phyloP scores from a whole-genome alignment of 2,329 filamentous ascomycete genomes.

The Xylaria hypoxylon region DNA sequence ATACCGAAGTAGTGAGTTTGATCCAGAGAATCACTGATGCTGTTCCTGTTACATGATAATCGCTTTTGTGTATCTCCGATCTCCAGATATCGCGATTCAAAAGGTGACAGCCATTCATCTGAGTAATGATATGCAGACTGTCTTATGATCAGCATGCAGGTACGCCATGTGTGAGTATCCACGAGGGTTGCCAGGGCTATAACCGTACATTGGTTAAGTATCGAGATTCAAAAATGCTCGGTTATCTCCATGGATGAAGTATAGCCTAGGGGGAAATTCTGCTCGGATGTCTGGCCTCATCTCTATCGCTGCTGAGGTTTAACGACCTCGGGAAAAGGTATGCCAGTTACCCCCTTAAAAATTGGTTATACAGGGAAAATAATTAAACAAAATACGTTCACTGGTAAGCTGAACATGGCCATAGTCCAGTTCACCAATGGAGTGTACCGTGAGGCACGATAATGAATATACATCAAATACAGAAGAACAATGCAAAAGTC shows the following conservation, averaged over 20 bases:
- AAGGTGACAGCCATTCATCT: slow-evolving; percentile 25
- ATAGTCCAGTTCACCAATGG: background rate
- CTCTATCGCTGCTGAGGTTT: background rate
- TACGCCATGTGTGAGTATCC: slow-evolving; percentile 23
- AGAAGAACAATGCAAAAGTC: background rate
- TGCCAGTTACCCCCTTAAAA: background rate
- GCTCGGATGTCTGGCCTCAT: slow-evolving; percentile 8
- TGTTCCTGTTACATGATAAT: background rate
- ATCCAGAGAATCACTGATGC: slow-evolving; percentile 2
- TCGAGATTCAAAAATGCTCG: background rate
- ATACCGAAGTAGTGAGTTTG: background rate
- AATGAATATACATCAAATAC: background rate
- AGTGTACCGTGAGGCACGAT: background rate
- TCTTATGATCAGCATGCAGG: slow-evolving; percentile 26
- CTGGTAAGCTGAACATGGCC: background rate
- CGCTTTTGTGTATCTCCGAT: slow-evolving; percentile 24
- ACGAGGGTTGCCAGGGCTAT: slow-evolving; percentile 1
- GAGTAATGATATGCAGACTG: slow-evolving; percentile 11
- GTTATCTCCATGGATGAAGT: background rate
- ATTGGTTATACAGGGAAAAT: background rate
- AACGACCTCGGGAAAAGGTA: background rate
- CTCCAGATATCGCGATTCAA: slow-evolving; percentile 15
- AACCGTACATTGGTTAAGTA: background rate
- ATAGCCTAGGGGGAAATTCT: background rate
- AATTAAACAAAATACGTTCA: background rate